phyloP scores from a whole-genome alignment of 805 yeast genomes.

The Lachancea quebecensis region DNA sequence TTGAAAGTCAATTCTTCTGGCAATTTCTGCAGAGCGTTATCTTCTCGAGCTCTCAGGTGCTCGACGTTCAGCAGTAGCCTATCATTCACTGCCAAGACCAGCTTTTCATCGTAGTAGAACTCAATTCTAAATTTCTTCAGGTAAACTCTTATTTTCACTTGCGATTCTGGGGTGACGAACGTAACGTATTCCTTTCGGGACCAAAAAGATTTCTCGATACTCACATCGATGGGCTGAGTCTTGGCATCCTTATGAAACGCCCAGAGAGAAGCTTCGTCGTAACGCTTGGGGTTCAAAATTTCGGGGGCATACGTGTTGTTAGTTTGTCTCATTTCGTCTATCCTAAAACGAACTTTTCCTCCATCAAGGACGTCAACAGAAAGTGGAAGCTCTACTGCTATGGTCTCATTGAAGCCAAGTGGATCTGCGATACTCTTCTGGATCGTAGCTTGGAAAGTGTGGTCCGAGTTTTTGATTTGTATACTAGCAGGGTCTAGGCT shows the following conservation, averaged over 20 bases:
- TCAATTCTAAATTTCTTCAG: constrained; percentile 45
- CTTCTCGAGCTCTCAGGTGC: constrained; percentile 53
- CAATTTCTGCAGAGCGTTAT: constrained; percentile 36
- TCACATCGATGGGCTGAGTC: neutral
- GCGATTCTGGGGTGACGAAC: constrained; percentile 9
- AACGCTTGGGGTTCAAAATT: constrained; percentile 43
- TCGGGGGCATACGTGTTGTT: constrained; percentile 12
- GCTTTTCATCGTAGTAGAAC: constrained; percentile 39
- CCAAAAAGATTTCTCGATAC: neutral
- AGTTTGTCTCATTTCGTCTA: constrained; percentile 54
- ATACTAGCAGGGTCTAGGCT: constrained; percentile 35
- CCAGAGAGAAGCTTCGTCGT: constrained; percentile 53
- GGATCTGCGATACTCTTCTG: constrained; percentile 35
- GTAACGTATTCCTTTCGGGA: neutral
- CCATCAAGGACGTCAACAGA: constrained; percentile 48
- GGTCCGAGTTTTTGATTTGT: constrained; percentile 20
- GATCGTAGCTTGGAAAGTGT: constrained; percentile 40
- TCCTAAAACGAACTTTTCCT: constrained; percentile 51
- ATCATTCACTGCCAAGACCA: constrained; percentile 59
- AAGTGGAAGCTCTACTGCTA: constrained; percentile 42
- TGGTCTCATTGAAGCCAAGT: constrained; percentile 6
- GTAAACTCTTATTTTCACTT: constrained; percentile 39
- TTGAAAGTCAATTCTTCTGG: constrained; percentile 60
- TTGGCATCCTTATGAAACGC: constrained; percentile 35
- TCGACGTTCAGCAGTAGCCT: constrained; percentile 71